Conservation (phyloP, 2,329 filamentous ascomycete genomes). For the Lecanicillium sp. region DNA sequence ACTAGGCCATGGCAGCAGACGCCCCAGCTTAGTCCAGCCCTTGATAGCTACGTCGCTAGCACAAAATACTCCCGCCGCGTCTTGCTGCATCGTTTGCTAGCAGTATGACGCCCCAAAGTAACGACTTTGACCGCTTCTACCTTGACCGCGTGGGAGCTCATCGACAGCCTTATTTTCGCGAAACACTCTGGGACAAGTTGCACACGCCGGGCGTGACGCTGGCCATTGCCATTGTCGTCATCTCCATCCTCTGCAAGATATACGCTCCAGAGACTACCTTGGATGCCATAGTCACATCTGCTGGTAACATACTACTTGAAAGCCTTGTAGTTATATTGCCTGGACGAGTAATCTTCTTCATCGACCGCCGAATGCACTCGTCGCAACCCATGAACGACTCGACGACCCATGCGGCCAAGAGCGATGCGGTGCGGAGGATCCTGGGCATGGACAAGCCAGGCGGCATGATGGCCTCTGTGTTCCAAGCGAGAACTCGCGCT, state of each 20-base stretch:
- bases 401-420: slow-evolving; percentile 49
- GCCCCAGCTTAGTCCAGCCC: too few species aligned
- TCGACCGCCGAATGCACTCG: slow-evolving; percentile 47
- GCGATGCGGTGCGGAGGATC: slow-evolving; percentile 54
- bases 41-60: too few species aligned
- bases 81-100: too few species aligned
- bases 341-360: slow-evolving; percentile 43
- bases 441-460: slow-evolving; percentile 47
- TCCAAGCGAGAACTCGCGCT: slow-evolving; percentile 48
- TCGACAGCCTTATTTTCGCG: slow-evolving; percentile 20
- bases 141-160: slow-evolving; percentile 25
- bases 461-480: slow-evolving; percentile 47
- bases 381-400: slow-evolving; percentile 28
- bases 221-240: slow-evolving; percentile 22
- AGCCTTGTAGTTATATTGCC: slow-evolving; percentile 49
- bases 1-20: too few species aligned
- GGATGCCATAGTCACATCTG: slow-evolving; percentile 16
- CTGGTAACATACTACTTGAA: slow-evolving; percentile 50
- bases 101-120: slow-evolving; percentile 26
- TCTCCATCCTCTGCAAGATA: slow-evolving; percentile 25
- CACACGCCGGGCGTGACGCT: slow-evolving; percentile 26
- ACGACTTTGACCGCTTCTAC: slow-evolving; percentile 25
- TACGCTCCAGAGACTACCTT: slow-evolving; percentile 24
- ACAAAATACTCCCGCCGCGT: too few species aligned
- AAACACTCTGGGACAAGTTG: slow-evolving; percentile 21